A percentile compares a stretch with the other conserved stretches of the same genome.
These are phyloP conservation scores for Pachysandra terminalis DNA, from an alignment of 164 flowering plant genomes.

Conservation along the genomic window DNA sequence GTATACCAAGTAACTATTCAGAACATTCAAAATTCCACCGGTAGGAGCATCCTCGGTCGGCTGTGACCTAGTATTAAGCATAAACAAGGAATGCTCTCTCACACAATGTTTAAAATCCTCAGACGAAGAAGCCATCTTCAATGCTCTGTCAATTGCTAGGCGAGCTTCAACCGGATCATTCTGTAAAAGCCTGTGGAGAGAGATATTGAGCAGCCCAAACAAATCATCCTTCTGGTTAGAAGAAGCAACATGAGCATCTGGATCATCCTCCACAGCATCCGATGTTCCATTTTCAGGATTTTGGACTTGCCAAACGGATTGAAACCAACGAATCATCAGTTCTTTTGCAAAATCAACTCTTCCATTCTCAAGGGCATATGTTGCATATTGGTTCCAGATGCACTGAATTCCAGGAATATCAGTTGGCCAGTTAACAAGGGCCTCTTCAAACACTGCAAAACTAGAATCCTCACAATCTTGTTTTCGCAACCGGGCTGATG, in stretches of 20 bases:
- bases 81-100: conserved; percentile 56
- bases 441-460: conserved; percentile 59
- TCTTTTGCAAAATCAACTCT: conserved; percentile 35
- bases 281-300: conserved; percentile 13
- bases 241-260: conserved; percentile 4
- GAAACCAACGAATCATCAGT: conserved; percentile 60
- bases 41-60: conserved; percentile 22
- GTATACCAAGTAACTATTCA: conserved; percentile 39
- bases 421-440: conserved; percentile 54
- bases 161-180: conserved; percentile 47
- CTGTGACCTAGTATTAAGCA: conserved; percentile 25
- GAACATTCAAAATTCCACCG: conserved; percentile 23
- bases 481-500: conserved; percentile 39
- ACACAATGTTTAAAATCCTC: conserved; percentile 48
- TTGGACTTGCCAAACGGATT: conserved; percentile 34
- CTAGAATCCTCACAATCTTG: conserved; percentile 20
- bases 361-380: conserved; percentile 51
- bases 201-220: conserved; percentile 70
- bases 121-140: conserved; percentile 38
- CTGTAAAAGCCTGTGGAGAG: conserved; percentile 46
- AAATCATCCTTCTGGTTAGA: conserved; percentile 34
- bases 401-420: conserved; percentile 69
- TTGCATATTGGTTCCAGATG: conserved; percentile 82
- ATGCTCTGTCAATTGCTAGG: conserved; percentile 48
- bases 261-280: conserved; percentile 12